Evolutionary conservation across 345 rosid genomes (phyloP).

Genomic region (Aethionema arabicum): DNA sequence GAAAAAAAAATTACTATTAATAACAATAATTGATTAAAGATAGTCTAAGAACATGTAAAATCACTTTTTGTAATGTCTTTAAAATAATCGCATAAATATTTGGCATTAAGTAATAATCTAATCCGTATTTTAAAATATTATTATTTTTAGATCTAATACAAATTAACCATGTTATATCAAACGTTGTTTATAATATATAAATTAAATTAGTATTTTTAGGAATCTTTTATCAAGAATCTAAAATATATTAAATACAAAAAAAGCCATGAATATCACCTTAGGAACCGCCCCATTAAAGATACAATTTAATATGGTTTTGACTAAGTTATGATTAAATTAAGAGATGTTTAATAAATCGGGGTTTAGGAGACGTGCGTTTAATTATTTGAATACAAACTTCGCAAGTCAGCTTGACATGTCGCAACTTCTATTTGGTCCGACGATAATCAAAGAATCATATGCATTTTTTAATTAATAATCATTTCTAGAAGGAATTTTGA

Average conservation of each 20-base stretch:
- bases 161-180: too few relatives aligned
- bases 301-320: slow-evolving; percentile 35
- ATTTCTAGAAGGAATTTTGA: neutral
- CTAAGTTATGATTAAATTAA: slow-evolving; percentile 25
- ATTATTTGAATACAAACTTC: slow-evolving; percentile 15
- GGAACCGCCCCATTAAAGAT: slow-evolving; percentile 27
- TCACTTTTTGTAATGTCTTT: too few relatives aligned
- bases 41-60: too few relatives aligned
- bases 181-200: slow-evolving; percentile 9
- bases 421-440: slow-evolving; percentile 22
- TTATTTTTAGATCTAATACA: too few relatives aligned
- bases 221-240: slow-evolving; percentile 31
- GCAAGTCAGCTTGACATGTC: slow-evolving; percentile 35
- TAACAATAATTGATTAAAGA: too few relatives aligned
- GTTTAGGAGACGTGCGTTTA: slow-evolving; percentile 28
- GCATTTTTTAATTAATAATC: slow-evolving; percentile 15
- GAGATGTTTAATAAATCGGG: slow-evolving; percentile 13
- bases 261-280: slow-evolving; percentile 20
- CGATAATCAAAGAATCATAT: slow-evolving; percentile 22
- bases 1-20: too few relatives aligned
- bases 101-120: too few relatives aligned
- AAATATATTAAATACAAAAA: slow-evolving; percentile 20
- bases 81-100: too few relatives aligned
- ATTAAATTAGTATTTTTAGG: neutral
- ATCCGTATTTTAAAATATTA: too few relatives aligned